phyloP scores from a whole-genome alignment of 2,329 filamentous ascomycete species.

The Akanthomyces dipterigenus region DNA sequence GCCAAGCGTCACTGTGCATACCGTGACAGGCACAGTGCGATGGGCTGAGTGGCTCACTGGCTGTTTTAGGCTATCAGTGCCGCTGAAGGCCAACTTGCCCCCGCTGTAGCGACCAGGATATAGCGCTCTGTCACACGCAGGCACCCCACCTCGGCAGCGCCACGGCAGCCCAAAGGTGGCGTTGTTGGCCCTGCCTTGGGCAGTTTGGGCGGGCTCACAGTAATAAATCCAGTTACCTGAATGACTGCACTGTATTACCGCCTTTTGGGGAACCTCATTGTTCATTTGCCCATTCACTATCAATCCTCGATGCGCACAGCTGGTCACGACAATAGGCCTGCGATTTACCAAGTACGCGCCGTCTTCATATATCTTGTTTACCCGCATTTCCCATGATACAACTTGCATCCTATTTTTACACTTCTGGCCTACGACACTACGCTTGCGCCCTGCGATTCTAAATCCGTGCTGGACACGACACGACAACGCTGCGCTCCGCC shows the following conservation, averaged over 20 bases:
- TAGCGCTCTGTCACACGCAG: neutral
- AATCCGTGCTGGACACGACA: neutral
- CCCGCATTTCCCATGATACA: neutral
- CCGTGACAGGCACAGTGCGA: neutral
- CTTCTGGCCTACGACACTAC: neutral
- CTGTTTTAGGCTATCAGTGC: too few relatives aligned
- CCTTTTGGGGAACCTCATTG: too few relatives aligned
- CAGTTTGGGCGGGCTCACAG: neutral
- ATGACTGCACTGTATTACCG: too few relatives aligned
- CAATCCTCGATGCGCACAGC: neutral
- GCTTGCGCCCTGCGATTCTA: neutral
- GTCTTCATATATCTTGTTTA: neutral
- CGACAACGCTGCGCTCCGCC: neutral
- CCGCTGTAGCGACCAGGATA: neutral
- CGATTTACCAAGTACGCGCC: neutral
- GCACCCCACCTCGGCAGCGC: neutral
- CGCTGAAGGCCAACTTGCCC: neutral
- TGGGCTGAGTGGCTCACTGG: too few relatives aligned
- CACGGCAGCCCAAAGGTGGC: constrained; percentile 4
- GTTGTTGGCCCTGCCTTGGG: neutral
- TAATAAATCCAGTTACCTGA: too few relatives aligned
- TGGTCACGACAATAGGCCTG: neutral
- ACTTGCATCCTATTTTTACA: neutral
- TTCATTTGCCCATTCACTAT: neutral
- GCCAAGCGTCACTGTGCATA: neutral